Base-by-base conservation (phyloP, 2,329 filamentous ascomycete species). In the Penicillium sp. region DNA sequence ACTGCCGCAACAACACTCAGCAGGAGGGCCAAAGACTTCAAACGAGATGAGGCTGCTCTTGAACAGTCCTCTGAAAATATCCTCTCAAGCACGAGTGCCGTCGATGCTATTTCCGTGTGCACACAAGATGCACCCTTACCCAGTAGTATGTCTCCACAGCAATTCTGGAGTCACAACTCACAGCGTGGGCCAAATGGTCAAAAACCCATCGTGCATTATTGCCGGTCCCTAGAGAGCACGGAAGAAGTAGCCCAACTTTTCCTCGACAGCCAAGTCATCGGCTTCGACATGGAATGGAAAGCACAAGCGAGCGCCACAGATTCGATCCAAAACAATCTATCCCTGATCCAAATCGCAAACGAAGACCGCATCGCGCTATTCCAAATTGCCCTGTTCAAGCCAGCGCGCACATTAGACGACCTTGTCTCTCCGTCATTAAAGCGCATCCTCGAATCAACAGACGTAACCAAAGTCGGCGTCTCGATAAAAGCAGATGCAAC, bases 251-350 rank as follows among this genome's bases (percentile, higher is more conserved):
- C 83, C 16, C 72, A 83, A 53, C 80, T 88, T 53, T 96, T 97
- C 62, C 67, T 86, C 34, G 62, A 81, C 23, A 85, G 94, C 65
- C 79, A 84, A 34, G 74, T 95, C 2, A 70, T 97, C n/a, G 92
- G 92, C 0, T 91, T 97, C 57, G 92, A 97, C 66, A 81, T 97
- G 58, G 93, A 97, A 75, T 97, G 93, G 92, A 80, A 85, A 48
- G 60, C 78, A 1, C 76, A 81, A 5, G 79, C 84, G 0, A 75
- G 68, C 5, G 78, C 70, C 18, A 64, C 60, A 7, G 70, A 79
- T 2, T 78, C 80, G 3, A 74, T 86, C 3, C 87, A 89, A 60
- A 78, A 82, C 48, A 91, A 92, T 56, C 83, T 95, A 6, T 92
- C 90, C 0, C 74, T 97, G 33, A 87, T 97, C 39, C 93, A 97